phyloP scores from a whole-genome alignment of 1,284 basidiomycete species.

The Ganoderma sinense region DNA sequence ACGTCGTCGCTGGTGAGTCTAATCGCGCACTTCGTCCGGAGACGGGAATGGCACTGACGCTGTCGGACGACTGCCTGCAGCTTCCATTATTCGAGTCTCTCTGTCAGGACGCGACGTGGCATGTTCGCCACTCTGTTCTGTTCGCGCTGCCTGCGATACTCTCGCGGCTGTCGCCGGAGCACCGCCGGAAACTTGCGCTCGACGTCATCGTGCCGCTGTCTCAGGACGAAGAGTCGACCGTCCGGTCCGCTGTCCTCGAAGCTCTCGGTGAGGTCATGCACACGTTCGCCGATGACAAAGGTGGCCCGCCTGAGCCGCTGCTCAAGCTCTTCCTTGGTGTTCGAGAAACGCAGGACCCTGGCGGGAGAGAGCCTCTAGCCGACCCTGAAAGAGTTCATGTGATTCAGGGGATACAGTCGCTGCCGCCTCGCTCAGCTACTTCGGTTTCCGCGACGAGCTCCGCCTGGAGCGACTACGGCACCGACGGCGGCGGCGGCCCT shows the following conservation, averaged over 20 bases:
- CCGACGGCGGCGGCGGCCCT: constrained; percentile 24
- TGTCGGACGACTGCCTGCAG: constrained; percentile 47
- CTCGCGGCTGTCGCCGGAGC: constrained; percentile 62
- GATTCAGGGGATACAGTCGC: constrained; percentile 2
- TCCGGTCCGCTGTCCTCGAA: constrained; percentile 87
- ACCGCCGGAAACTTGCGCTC: constrained; percentile 70
- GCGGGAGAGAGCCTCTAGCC: constrained; percentile 8
- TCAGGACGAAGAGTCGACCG: constrained; percentile 72
- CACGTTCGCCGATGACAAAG: constrained; percentile 76
- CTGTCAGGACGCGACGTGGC: constrained; percentile 77
- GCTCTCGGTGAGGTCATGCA: constrained; percentile 92
- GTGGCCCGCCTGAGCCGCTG: constrained; percentile 83
- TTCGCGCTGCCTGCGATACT: constrained; percentile 88
- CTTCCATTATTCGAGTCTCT: constrained; percentile 82
- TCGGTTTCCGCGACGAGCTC: constrained; percentile 29
- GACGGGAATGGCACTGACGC: constrained; percentile 14
- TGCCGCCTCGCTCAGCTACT: constrained; percentile 18
- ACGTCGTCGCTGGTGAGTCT: constrained; percentile 66
- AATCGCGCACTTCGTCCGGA: background rate
- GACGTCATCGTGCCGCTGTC: constrained; percentile 70
- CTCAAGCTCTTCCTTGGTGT: constrained; percentile 66
- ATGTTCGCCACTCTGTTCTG: constrained; percentile 90
- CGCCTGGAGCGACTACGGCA: constrained; percentile 36
- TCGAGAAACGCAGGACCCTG: constrained; percentile 33
- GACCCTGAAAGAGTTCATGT: background rate